Conservation (phyloP, 2,329 filamentous ascomycete genomes). For the Clonostachys sp. region DNA sequence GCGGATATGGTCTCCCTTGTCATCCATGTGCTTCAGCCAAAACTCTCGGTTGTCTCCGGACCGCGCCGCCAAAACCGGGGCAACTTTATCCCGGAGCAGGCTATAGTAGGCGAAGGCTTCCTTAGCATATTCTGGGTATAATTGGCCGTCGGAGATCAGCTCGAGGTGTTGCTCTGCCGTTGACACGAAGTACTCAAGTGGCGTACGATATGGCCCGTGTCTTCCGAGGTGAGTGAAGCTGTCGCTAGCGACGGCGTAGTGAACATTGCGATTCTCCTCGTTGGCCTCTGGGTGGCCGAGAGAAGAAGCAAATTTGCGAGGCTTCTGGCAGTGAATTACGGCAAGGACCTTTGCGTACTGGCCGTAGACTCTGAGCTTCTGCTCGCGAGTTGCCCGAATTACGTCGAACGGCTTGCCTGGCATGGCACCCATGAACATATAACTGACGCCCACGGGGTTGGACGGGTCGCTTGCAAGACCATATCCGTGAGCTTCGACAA, state of each 20-base stretch:
- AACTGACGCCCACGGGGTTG: slow-evolving; percentile 14
- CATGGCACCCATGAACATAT: slow-evolving; percentile 15
- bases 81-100: slow-evolving; percentile 23
- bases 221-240: slow-evolving; percentile 12
- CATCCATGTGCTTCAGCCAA: slow-evolving; percentile 33
- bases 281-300: neutral
- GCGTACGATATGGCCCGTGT: slow-evolving; percentile 8
- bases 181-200: slow-evolving; percentile 11
- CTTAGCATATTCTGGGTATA: slow-evolving; percentile 16
- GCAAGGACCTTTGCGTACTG: slow-evolving; percentile 4
- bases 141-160: slow-evolving; percentile 21
- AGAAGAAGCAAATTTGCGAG: slow-evolving; percentile 1
- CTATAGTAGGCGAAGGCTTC: slow-evolving; percentile 28
- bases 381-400: slow-evolving; percentile 1
- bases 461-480: slow-evolving; percentile 11
- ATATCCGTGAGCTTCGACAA: slow-evolving; percentile 12
- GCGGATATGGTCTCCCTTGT: slow-evolving; percentile 44
- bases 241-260: slow-evolving; percentile 4
- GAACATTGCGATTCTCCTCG: neutral
- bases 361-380: slow-evolving; percentile 3
- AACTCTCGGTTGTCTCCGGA: slow-evolving; percentile 11
- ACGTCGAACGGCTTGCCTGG: slow-evolving; percentile 10
- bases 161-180: slow-evolving; percentile 14
- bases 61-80: slow-evolving; percentile 7
- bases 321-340: neutral